These are phyloP conservation scores for Candida oleophila DNA, from an alignment of 805 yeast genomes.

Conservation along the genomic window DNA sequence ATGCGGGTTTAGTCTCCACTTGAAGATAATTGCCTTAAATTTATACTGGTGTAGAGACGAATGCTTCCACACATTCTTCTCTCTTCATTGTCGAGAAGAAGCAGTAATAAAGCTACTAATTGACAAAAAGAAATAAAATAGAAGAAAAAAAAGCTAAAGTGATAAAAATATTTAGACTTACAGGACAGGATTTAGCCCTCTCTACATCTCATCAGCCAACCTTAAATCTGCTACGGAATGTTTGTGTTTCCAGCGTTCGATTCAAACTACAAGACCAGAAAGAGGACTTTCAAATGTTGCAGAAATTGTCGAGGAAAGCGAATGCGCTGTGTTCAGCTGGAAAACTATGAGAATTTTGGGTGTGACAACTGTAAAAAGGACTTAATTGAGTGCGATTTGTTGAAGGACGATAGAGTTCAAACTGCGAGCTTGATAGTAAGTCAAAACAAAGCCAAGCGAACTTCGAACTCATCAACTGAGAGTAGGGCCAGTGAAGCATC, in stretches of 20 bases:
- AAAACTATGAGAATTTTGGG: slow-evolving; percentile 19
- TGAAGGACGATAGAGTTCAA: too few relatives aligned
- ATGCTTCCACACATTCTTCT: too few relatives aligned
- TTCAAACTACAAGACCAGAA: slow-evolving; percentile 20
- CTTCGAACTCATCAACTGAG: background rate
- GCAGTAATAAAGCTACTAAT: too few relatives aligned
- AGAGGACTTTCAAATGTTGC: slow-evolving; percentile 24
- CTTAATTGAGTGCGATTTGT: slow-evolving; percentile 17
- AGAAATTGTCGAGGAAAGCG: slow-evolving; percentile 19
- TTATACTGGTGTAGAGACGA: too few relatives aligned
- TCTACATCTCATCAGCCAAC: background rate
- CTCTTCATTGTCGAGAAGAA: too few relatives aligned
- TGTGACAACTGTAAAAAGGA: slow-evolving; percentile 20
- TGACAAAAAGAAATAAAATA: background rate
- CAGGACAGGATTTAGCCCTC: too few relatives aligned
- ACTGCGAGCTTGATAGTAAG: too few relatives aligned
- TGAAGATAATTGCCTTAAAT: too few relatives aligned
- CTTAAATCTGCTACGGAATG: slow-evolving; percentile 8
- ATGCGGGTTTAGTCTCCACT: too few relatives aligned
- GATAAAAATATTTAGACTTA: slow-evolving; percentile 1
- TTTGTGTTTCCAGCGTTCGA: slow-evolving; percentile 26
- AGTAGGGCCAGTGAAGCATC: background rate
- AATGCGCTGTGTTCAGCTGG: slow-evolving; percentile 15
- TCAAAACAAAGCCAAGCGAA: background rate
- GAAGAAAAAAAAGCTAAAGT: background rate